phyloP scores from a whole-genome alignment of 495 filamentous ascomycete species.

The Durotheca rogersii region DNA sequence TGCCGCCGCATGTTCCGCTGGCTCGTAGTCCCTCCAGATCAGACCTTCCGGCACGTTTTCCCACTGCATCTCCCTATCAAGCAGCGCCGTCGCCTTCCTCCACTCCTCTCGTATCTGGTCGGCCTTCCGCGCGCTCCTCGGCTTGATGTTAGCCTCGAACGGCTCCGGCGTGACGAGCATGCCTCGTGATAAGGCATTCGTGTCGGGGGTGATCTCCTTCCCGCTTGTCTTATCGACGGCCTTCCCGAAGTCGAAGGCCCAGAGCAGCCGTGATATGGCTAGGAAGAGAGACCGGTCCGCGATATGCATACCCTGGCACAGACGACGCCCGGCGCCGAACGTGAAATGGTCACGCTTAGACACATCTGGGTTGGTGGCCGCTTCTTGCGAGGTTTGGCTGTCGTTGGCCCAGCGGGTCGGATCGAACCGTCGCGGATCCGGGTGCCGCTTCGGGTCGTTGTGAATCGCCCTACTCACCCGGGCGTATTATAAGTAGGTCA shows the following conservation, averaged over 20 bases:
- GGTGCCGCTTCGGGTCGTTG: constrained; percentile 42
- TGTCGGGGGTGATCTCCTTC: constrained; percentile 10
- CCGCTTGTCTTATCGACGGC: constrained; percentile 27
- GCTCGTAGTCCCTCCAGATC: constrained; percentile 27
- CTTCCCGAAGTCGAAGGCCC: constrained; percentile 47
- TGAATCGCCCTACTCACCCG: constrained; percentile 40
- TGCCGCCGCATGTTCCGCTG: constrained; percentile 7
- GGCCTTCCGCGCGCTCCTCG: constrained; percentile 20
- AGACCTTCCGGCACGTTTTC: constrained; percentile 25
- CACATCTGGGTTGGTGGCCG: constrained; percentile 42
- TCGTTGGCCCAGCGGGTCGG: constrained; percentile 48
- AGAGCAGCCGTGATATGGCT: constrained; percentile 47
- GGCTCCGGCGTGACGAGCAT: constrained; percentile 10
- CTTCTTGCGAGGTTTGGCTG: constrained; percentile 25
- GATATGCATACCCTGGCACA: constrained; percentile 57
- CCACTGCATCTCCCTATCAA: constrained; percentile 32
- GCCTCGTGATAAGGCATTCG: constrained; percentile 9
- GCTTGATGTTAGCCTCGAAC: constrained; percentile 23
- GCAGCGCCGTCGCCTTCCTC: constrained; percentile 22
- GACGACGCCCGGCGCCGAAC: constrained; percentile 58
- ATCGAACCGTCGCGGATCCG: constrained; percentile 49
- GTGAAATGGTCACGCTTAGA: constrained; percentile 39
- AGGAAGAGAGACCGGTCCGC: constrained; percentile 55
- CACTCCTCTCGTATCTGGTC: constrained; percentile 33
- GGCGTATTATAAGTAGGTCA: constrained; percentile 1